phyloP scores from a whole-genome alignment of 768 basidiomycete species.

The Kwoniella botswanensis region DNA sequence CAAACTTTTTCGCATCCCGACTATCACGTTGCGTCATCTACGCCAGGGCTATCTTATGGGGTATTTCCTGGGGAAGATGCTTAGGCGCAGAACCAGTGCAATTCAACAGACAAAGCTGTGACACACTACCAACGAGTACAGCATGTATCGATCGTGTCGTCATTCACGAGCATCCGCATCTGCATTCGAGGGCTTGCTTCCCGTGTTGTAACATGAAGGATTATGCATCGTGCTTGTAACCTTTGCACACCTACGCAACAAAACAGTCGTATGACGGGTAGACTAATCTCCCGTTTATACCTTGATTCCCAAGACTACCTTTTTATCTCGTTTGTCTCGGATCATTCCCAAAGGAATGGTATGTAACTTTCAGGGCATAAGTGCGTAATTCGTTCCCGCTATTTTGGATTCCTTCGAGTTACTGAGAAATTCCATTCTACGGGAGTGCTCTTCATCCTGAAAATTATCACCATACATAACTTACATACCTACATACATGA shows the following conservation, averaged over 20 bases:
- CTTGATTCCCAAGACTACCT: background rate
- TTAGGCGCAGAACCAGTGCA: no score
- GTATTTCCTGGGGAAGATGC: no score
- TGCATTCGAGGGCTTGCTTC: background rate
- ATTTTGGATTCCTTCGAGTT: background rate
- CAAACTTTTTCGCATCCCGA: constrained; percentile 6
- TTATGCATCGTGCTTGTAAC: no score
- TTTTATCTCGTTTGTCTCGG: background rate
- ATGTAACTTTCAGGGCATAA: background rate
- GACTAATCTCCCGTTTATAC: constrained; percentile 1
- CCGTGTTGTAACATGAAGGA: no score
- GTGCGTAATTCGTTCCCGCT: constrained; percentile 9
- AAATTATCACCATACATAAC: background rate
- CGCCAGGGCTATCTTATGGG: no score
- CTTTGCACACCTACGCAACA: no score
- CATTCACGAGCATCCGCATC: no score
- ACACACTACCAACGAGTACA: background rate
- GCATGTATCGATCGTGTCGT: no score
- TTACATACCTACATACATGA: background rate
- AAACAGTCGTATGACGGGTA: constrained; percentile 10
- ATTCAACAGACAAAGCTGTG: no score
- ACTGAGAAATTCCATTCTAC: background rate
- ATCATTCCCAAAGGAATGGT: background rate
- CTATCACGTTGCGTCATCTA: background rate
- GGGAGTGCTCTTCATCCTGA: background rate